Base-by-base conservation (phyloP, 768 basidiomycete species). In the Tephrocybe sp. region DNA sequence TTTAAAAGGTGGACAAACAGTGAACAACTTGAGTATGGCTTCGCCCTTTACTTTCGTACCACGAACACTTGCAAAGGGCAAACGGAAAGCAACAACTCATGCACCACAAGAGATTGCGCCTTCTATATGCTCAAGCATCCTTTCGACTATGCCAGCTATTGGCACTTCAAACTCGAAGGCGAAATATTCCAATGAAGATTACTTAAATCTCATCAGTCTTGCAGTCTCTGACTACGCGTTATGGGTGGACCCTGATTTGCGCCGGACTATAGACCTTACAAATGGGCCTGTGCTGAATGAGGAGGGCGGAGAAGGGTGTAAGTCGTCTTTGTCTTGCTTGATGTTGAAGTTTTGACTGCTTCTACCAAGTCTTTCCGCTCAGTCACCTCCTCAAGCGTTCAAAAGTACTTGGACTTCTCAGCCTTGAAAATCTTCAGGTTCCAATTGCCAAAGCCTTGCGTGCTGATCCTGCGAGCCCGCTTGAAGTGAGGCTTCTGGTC, bases 221-320 rank as follows among this genome's bases (percentile, higher is more conserved):
- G 76, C 87, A 0, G 67, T 92, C n/a, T 87, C 88, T 4, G 80
- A 89, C 60, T 80, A 89, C 64, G 72, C 76, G 7, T 62, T 90
- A 8, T 92, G 87, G 88, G 60, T 65, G 3, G 78, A 88, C 58
- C 65, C 76, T 0, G 81, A 83, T 45, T 60, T 88, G 9, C 68
- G 79, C 20, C 65, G 73, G 45, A 73, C 68, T 26, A 66, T 85
- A 12, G 80, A 80, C 46, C 64, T 62, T 55, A 71, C 64, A 43
- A 59, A 39, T 36, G 44, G 14, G 49, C 23, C 36, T 4, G 48
- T 48, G 10, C 46, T 44, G 16, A 43, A 39, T 14, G 42, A 48
- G 17, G 19, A 57, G 4, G 41, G 33, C 52, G 61, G 22, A 51
- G 58, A 62, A 31, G 61, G 53, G 53, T 87, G 85, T 84, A 69